These are phyloP conservation scores for Athelia sp. DNA, from an alignment of 1,284 basidiomycete genomes.

Conservation along the genomic window DNA sequence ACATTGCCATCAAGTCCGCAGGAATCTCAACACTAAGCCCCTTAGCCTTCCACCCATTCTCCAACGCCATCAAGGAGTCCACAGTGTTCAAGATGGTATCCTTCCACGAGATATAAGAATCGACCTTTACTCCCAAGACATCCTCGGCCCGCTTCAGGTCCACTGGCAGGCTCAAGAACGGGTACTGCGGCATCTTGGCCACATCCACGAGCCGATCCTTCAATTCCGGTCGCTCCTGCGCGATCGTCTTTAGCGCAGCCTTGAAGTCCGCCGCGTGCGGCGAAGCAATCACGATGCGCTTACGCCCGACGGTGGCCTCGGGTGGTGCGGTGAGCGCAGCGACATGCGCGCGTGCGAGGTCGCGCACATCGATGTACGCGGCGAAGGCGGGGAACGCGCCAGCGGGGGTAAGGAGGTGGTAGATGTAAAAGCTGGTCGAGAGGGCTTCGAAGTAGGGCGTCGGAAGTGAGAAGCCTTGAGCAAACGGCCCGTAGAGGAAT, in stretches of 20 bases:
- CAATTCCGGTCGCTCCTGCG: conserved; percentile 6
- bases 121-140: background rate
- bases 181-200: background rate
- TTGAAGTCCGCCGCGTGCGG: conserved; percentile 4
- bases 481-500: conserved; percentile 19
- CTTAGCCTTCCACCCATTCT: background rate
- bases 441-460: conserved; percentile 3
- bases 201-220: conserved; percentile 4
- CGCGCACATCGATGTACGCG: conserved; percentile 14
- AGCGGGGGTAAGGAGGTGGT: conserved; percentile 7
- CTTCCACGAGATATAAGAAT: background rate
- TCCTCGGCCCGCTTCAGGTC: background rate
- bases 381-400: conserved; percentile 7
- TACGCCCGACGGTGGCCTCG: background rate
- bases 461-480: conserved; percentile 8
- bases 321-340: conserved; percentile 7
- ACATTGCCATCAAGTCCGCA: background rate
- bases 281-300: conserved; percentile 6
- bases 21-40: background rate
- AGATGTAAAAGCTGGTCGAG: conserved; percentile 12
- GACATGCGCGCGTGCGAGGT: conserved; percentile 16
- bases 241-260: conserved; percentile 5
- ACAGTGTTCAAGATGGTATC: background rate
- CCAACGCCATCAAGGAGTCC: background rate
- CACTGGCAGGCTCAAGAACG: background rate